A percentile compares a stretch with the other conserved stretches of the same genome.
Conservation (phyloP, 2,329 filamentous ascomycete genomes). For the Alternaria ethzedia region DNA sequence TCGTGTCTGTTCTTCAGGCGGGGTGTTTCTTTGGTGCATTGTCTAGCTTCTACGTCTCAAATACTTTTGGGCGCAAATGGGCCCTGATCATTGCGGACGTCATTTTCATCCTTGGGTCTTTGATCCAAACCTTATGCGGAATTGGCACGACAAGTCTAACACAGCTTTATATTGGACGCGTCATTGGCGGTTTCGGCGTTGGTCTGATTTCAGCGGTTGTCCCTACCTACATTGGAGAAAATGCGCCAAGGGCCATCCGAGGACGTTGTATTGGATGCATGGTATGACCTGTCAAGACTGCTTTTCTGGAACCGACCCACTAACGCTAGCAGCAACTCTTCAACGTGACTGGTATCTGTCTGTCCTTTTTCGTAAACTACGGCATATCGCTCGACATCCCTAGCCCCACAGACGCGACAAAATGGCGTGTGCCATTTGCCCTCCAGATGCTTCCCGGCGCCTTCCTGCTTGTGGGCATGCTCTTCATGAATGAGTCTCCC, state of each 20-base stretch:
- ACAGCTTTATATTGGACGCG: conserved; percentile 52
- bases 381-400: conserved; percentile 56
- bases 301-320: background rate
- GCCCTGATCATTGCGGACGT: conserved; percentile 52
- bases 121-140: conserved; percentile 50
- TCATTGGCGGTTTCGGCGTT: conserved; percentile 54
- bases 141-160: conserved; percentile 43
- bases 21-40: conserved; percentile 56
- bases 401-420: conserved; percentile 50
- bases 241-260: conserved; percentile 52
- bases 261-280: conserved; percentile 49
- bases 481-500: conserved; percentile 61
- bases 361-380: conserved; percentile 62
- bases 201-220: conserved; percentile 53
- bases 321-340: conserved; percentile 39
- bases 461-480: conserved; percentile 57
- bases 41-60: conserved; percentile 51
- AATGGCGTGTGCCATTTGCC: conserved; percentile 61
- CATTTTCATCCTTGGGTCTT: conserved; percentile 52
- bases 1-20: conserved; percentile 53
- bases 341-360: conserved; percentile 56
- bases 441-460: conserved; percentile 61
- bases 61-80: conserved; percentile 51
- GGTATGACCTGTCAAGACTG: conserved; percentile 4
- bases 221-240: conserved; percentile 55